Percentiles rank a stretch among this genome's conserved stretches.
phyloP scores from a whole-genome alignment of 2,329 filamentous ascomycete species.

The Celoporthe dispersa region DNA sequence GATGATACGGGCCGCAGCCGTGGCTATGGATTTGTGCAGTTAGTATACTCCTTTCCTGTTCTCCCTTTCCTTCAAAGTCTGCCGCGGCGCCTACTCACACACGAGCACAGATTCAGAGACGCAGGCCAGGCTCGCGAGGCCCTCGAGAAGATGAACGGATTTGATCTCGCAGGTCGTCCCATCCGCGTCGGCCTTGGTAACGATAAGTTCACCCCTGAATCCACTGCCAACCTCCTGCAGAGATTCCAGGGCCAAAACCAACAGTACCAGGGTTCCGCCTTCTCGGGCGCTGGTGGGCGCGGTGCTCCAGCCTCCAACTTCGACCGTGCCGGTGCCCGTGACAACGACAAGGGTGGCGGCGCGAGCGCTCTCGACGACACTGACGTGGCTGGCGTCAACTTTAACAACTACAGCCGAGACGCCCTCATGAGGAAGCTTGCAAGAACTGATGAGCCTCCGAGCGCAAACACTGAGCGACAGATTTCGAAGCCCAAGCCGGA shows the following conservation, averaged over 20 bases:
- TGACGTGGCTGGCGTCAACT: slow-evolving; percentile 97
- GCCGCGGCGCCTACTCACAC: slow-evolving; percentile 40
- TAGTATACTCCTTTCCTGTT: slow-evolving; percentile 47
- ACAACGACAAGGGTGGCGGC: slow-evolving; percentile 87
- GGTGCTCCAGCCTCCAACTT: slow-evolving; percentile 85
- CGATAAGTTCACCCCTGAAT: slow-evolving; percentile 99
- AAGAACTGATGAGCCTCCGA: slow-evolving; percentile 82
- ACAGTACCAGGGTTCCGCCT: slow-evolving; percentile 85
- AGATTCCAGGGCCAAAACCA: slow-evolving; percentile 84
- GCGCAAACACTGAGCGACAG: slow-evolving; percentile 70
- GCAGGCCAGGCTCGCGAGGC: slow-evolving; percentile 91
- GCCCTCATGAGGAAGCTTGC: slow-evolving; percentile 98
- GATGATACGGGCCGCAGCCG: slow-evolving; percentile 89
- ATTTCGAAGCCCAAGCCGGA: slow-evolving; percentile 79
- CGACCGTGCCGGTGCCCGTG: slow-evolving; percentile 86
- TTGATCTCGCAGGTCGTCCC: slow-evolving; percentile 94
- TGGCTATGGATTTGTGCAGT: slow-evolving; percentile 99
- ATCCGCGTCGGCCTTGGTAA: slow-evolving; percentile 99
- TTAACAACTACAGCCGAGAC: slow-evolving; percentile 99
- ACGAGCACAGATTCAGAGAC: slow-evolving; percentile 75
- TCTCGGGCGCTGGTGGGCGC: slow-evolving; percentile 87
- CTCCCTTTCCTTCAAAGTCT: background rate
- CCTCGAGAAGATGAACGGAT: slow-evolving; percentile 98
- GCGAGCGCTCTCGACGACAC: slow-evolving; percentile 96
- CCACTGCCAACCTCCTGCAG: slow-evolving; percentile 88